Conservation (phyloP, 1,284 basidiomycete genomes). For the Fistulinella staudtii region DNA sequence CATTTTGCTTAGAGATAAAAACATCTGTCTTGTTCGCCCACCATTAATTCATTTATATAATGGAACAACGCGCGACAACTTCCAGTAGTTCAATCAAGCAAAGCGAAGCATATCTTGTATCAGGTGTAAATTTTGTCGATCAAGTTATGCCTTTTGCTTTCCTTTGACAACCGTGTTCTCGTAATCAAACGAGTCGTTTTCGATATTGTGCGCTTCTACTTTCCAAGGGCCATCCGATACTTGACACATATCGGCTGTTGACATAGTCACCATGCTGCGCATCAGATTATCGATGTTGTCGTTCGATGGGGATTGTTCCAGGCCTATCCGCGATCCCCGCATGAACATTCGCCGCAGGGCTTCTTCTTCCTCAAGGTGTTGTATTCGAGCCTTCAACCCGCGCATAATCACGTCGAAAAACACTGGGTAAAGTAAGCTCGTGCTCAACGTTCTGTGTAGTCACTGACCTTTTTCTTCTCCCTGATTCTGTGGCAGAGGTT, state of each 20-base stretch:
- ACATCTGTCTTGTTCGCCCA: no score
- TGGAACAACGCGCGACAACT: no score
- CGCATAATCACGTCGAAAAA: conserved; percentile 48
- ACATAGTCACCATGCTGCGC: conserved; percentile 52
- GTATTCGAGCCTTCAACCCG: conserved; percentile 49
- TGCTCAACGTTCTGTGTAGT: not conserved
- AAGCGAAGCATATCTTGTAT: no score
- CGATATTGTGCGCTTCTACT: conserved; percentile 6
- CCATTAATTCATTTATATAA: no score
- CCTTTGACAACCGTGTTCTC: conserved; percentile 28
- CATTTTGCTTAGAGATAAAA: no score
- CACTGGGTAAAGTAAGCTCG: conserved; percentile 24
- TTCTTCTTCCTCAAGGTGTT: conserved; percentile 61
- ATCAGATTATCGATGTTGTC: conserved; percentile 60
- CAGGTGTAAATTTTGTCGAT: no score
- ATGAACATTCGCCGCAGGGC: conserved; percentile 58
- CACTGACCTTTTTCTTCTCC: conserved; percentile 30
- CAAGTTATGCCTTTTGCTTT: conserved; percentile 20
- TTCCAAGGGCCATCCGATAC: conserved; percentile 33
- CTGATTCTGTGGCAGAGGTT: conserved; percentile 26
- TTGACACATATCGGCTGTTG: conserved; percentile 13
- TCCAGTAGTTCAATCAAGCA: no score
- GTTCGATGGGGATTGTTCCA: conserved; percentile 50
- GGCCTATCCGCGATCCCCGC: conserved; percentile 49
- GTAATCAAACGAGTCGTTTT: conserved; percentile 20